Conservation (phyloP, 345 rosid species). For the Eutrema yunnanense region DNA sequence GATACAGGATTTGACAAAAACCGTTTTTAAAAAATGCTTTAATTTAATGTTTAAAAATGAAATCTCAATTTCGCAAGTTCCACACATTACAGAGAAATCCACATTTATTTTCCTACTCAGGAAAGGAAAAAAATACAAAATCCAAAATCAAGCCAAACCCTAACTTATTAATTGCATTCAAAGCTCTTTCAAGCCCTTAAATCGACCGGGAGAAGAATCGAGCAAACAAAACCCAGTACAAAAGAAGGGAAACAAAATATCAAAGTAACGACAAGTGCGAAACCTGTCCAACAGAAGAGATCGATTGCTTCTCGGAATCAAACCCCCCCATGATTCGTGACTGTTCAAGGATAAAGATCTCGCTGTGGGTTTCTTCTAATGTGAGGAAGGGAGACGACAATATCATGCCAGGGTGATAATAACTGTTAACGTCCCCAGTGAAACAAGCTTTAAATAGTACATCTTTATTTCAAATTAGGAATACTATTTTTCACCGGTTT, state of each 20-base stretch:
- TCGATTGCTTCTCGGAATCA: constrained; percentile 42
- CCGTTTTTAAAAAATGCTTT: not conserved
- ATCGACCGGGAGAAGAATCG: not conserved
- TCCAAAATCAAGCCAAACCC: constrained; percentile 1
- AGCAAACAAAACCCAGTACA: constrained; percentile 1
- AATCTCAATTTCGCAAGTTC: not conserved
- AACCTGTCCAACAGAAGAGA: constrained; percentile 46
- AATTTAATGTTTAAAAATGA: not conserved
- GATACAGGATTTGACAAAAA: not conserved
- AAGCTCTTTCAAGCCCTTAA: not conserved
- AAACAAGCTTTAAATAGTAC: constrained; percentile 8
- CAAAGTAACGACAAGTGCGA: not conserved
- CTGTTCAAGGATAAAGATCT: not conserved
- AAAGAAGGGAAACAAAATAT: not conserved
- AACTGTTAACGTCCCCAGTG: not conserved
- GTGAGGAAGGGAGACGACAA: constrained; percentile 19
- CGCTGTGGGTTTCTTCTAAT: not conserved
- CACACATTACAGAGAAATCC: not conserved
- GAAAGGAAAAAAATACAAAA: not conserved
- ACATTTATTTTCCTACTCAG: not conserved
- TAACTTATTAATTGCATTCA: not conserved
- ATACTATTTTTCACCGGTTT: not conserved
- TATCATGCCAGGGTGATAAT: not conserved
- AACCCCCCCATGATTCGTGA: constrained; percentile 8
- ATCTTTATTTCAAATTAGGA: constrained; percentile 25